phyloP scores from a whole-genome alignment of 495 filamentous ascomycete genomes.

The Lasiosphaeria hispida region DNA sequence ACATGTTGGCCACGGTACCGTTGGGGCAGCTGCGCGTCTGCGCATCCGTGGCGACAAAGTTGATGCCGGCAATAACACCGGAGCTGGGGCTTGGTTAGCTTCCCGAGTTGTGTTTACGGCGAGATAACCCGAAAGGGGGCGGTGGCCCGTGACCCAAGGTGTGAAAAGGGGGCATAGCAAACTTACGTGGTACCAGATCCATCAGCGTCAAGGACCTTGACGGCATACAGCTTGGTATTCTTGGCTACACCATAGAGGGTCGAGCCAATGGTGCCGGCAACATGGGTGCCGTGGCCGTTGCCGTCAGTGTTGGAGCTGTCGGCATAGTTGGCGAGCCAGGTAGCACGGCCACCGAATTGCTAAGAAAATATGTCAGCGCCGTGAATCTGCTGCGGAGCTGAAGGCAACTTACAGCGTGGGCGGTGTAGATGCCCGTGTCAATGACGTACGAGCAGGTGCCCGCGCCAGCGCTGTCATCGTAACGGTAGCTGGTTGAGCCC shows the following conservation, averaged over 20 bases:
- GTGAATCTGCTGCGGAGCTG: not conserved
- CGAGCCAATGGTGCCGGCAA: conserved; percentile 50
- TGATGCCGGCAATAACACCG: conserved; percentile 50
- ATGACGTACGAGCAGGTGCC: conserved; percentile 59
- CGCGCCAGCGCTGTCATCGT: conserved; percentile 54
- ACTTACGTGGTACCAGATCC: conserved; percentile 47
- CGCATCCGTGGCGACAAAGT: conserved; percentile 42
- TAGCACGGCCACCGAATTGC: conserved; percentile 45
- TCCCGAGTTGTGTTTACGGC: not conserved
- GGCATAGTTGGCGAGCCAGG: conserved; percentile 42
- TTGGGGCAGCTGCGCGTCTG: conserved; percentile 40
- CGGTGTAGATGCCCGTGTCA: conserved; percentile 55
- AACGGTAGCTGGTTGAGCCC: conserved; percentile 19
- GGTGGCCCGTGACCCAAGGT: conserved; percentile 15
- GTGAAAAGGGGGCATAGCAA: not conserved
- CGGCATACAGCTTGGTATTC: conserved; percentile 44
- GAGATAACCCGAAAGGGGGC: conserved; percentile 25
- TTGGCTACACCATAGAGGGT: conserved; percentile 50
- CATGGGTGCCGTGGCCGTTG: conserved; percentile 53
- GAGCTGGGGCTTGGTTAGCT: conserved; percentile 34
- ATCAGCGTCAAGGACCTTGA: conserved; percentile 50
- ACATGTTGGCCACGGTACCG: conserved; percentile 53
- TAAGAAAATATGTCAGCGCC: not conserved
- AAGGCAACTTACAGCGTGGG: conserved; percentile 36
- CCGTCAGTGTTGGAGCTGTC: conserved; percentile 46